Conservation (phyloP, 441 rosid genomes). For the Breynia disticha region DNA sequence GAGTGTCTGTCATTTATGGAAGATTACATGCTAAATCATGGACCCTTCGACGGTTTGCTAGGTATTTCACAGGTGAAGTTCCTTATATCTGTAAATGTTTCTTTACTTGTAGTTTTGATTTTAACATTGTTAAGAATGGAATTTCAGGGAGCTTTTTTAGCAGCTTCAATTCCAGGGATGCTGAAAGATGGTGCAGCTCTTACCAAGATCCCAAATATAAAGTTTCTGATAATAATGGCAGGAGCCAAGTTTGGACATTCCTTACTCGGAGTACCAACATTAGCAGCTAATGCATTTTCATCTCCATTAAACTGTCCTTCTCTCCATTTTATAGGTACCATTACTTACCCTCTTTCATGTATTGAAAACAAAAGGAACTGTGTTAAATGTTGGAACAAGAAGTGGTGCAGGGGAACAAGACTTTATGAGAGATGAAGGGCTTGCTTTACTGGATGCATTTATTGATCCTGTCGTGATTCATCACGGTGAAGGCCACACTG, state of each 20-base stretch:
- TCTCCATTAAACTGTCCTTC: conserved; percentile 43
- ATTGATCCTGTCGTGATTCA: conserved; percentile 53
- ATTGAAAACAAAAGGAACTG: no score
- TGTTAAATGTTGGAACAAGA: no score
- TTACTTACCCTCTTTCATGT: no score
- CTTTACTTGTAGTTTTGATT: no score
- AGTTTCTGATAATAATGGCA: conserved; percentile 39
- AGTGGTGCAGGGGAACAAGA: conserved; percentile 40
- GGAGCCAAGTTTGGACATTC: conserved; percentile 36
- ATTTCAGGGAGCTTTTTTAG: conserved; percentile 36
- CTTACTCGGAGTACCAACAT: conserved; percentile 31
- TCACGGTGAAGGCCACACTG: conserved; percentile 37
- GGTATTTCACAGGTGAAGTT: conserved; percentile 68
- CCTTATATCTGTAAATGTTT: no score
- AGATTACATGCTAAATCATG: conserved; percentile 50
- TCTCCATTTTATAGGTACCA: conserved; percentile 49
- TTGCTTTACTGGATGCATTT: conserved; percentile 33
- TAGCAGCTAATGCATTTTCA: conserved; percentile 42
- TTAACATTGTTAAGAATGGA: no score
- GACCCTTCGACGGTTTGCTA: conserved; percentile 79
- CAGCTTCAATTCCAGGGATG: conserved; percentile 44
- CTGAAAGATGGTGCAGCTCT: conserved; percentile 34
- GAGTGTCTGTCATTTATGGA: conserved; percentile 47
- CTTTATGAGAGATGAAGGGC: conserved; percentile 29
- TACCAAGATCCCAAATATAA: conserved; percentile 36